A percentile compares a stretch with the other conserved stretches of the same genome.
Evolutionary conservation across 2,329 filamentous ascomycete genomes (phyloP).

Genomic region (Pseudocercospora crystallina): DNA sequence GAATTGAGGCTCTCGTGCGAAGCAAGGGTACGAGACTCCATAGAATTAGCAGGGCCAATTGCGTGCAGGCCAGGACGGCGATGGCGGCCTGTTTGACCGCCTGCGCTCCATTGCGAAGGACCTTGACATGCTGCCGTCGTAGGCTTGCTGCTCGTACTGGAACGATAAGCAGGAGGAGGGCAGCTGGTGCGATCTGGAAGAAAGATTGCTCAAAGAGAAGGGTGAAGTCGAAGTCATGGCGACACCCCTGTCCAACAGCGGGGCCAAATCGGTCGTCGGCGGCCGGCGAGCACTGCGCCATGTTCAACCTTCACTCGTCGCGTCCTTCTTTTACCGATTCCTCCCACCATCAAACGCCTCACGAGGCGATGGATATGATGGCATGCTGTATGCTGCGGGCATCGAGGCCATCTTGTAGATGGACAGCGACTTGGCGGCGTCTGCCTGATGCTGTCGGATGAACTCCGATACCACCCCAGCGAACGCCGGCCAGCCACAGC

Average conservation of each 20-base stretch:
- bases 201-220: slow-evolving; percentile 28
- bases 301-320: background rate
- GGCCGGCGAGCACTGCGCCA: slow-evolving; percentile 14
- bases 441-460: too few relatives aligned
- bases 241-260: slow-evolving; percentile 14
- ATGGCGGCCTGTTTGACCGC: slow-evolving; percentile 17
- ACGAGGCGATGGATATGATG: background rate
- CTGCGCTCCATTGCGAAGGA: slow-evolving; percentile 13
- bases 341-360: too few relatives aligned
- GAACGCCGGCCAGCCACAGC: too few relatives aligned
- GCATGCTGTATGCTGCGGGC: background rate
- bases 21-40: slow-evolving; percentile 17
- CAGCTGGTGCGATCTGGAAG: slow-evolving; percentile 22
- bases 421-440: too few relatives aligned
- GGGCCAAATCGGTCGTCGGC: slow-evolving; percentile 23
- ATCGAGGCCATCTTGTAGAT: too few relatives aligned
- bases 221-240: slow-evolving; percentile 28
- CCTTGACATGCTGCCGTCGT: slow-evolving; percentile 20
- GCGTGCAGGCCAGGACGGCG: slow-evolving; percentile 15
- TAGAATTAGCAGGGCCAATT: slow-evolving; percentile 18
- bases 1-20: slow-evolving; percentile 18
- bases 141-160: slow-evolving; percentile 18
- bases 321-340: too few relatives aligned
- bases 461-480: too few relatives aligned
- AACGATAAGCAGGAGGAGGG: slow-evolving; percentile 20